These are phyloP conservation scores for Xylaria sp. DNA, from an alignment of 2,329 filamentous ascomycete genomes.

Conservation along the genomic window DNA sequence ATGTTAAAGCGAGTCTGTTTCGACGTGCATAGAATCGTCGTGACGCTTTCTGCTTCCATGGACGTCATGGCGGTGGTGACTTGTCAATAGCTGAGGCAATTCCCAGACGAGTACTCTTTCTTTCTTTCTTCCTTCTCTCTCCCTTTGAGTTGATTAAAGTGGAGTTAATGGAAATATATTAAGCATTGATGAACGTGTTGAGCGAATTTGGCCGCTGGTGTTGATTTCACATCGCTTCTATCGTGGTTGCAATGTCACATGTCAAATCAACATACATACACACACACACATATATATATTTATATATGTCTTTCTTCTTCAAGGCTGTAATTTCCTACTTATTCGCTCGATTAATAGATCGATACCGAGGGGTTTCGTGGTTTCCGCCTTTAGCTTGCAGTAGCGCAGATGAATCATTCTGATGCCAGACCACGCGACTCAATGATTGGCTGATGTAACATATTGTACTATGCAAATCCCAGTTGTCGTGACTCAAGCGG, in stretches of 20 bases:
- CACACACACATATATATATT: background rate
- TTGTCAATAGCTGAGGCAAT: background rate
- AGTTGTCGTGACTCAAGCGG: slow-evolving; percentile 14
- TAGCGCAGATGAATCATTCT: slow-evolving; percentile 46
- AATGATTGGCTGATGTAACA: slow-evolving; percentile 37
- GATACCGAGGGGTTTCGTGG: background rate
- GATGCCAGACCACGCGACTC: slow-evolving; percentile 25
- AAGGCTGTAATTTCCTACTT: background rate
- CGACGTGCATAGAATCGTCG: slow-evolving; percentile 69
- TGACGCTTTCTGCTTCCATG: slow-evolving; percentile 60
- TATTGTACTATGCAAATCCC: background rate
- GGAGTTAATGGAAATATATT: background rate
- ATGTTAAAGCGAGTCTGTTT: slow-evolving; percentile 75
- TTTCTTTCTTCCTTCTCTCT: background rate
- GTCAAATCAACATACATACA: too few species aligned
- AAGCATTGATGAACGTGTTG: background rate
- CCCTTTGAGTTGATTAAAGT: background rate
- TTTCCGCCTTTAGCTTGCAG: slow-evolving; percentile 8
- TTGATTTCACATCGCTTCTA: background rate
- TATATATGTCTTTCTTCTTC: background rate
- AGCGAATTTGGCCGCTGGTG: too few species aligned
- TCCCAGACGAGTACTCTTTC: background rate
- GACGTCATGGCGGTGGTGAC: slow-evolving; percentile 54
- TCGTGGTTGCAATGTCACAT: background rate
- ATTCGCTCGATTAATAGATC: background rate